A percentile compares a stretch with the other conserved stretches of the same genome.
These are phyloP conservation scores for Phytopythium mirpurense DNA, from an alignment of 352 stramenopile genomes.

Conservation along the genomic window DNA sequence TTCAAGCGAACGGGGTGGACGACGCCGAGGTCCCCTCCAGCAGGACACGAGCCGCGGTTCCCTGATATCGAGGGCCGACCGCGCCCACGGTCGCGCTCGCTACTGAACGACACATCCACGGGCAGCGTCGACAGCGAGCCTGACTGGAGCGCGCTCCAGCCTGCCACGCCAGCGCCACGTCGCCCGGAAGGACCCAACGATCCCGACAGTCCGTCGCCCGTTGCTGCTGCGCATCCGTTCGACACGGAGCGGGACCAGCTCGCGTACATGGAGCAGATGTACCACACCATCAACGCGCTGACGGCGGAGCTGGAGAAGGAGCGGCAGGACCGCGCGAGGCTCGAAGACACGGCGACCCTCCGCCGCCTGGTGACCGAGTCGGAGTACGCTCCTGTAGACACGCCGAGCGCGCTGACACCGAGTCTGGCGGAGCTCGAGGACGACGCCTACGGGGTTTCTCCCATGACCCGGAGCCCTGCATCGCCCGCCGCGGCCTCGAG, in stretches of 20 bases:
- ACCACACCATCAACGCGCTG: slow-evolving; percentile 45
- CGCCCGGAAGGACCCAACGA: slow-evolving; percentile 3
- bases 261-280: slow-evolving; percentile 71
- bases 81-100: background rate
- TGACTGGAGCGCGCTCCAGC: slow-evolving; percentile 11
- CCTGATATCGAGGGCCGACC: background rate
- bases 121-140: background rate
- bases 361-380: slow-evolving; percentile 13
- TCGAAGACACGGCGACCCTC: slow-evolving; percentile 10
- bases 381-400: slow-evolving; percentile 18
- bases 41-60: slow-evolving; percentile 1
- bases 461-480: background rate
- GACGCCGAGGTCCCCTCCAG: slow-evolving; percentile 21
- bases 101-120: background rate
- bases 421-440: slow-evolving; percentile 13
- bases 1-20: slow-evolving; percentile 46
- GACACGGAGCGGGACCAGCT: slow-evolving; percentile 37
- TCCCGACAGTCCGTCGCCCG: slow-evolving; percentile 8
- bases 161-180: slow-evolving; percentile 11
- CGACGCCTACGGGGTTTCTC: slow-evolving; percentile 4
- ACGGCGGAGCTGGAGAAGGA: slow-evolving; percentile 46
- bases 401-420: slow-evolving; percentile 8
- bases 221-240: slow-evolving; percentile 5
- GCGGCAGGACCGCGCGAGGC: slow-evolving; percentile 17
- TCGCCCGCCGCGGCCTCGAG: background rate